Evolutionary conservation across 495 filamentous ascomycete genomes (phyloP).

Genomic region (Sphaerosporella brunnea): DNA sequence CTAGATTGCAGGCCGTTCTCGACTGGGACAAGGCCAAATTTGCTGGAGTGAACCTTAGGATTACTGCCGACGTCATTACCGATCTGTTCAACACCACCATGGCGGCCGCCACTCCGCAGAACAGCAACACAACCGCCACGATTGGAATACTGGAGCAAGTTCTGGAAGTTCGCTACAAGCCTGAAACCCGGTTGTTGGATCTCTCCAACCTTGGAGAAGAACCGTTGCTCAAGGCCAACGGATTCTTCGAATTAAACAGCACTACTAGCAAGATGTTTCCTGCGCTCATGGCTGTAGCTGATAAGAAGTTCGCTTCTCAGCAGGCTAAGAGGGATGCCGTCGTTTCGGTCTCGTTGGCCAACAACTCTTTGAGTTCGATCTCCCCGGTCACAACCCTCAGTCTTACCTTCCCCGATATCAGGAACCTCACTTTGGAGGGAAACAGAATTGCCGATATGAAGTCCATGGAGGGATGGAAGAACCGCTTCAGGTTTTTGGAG

Average conservation of each 20-base stretch:
- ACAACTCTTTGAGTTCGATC: slow-evolving; percentile 57
- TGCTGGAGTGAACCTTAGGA: slow-evolving; percentile 17
- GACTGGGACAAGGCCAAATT: slow-evolving; percentile 23
- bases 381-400: slow-evolving; percentile 51
- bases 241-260: slow-evolving; percentile 51
- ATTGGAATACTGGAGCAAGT: slow-evolving; percentile 29
- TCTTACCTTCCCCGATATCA: slow-evolving; percentile 57
- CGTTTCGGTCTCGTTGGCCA: slow-evolving; percentile 54
- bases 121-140: slow-evolving; percentile 5
- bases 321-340: slow-evolving; percentile 54
- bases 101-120: slow-evolving; percentile 11
- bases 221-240: slow-evolving; percentile 45
- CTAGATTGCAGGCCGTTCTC: slow-evolving; percentile 11
- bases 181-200: slow-evolving; percentile 52
- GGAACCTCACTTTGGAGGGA: slow-evolving; percentile 38
- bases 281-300: slow-evolving; percentile 66
- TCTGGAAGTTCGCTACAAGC: slow-evolving; percentile 55
- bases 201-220: slow-evolving; percentile 59
- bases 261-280: slow-evolving; percentile 79
- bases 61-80: slow-evolving; percentile 8
- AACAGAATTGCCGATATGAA: slow-evolving; percentile 22
- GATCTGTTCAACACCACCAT: not conserved
- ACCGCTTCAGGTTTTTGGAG: slow-evolving; percentile 57
- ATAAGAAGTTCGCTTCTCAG: slow-evolving; percentile 45
- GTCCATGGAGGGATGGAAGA: slow-evolving; percentile 47